These are phyloP conservation scores for Russula abietina DNA, from an alignment of 768 basidiomycete species.

Conservation along the genomic window DNA sequence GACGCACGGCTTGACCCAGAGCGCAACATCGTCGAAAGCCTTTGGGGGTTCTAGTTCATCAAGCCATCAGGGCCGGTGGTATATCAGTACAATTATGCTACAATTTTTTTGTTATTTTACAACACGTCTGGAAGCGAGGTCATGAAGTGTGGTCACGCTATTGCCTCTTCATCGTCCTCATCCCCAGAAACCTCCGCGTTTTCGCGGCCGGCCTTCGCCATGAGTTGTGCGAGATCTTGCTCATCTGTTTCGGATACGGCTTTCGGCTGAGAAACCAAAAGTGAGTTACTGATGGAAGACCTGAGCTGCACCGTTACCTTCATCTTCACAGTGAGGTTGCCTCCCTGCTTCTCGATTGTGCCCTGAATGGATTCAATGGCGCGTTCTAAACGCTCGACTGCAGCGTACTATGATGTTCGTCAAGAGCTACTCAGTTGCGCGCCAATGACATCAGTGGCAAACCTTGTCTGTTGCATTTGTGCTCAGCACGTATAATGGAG, in stretches of 20 bases:
- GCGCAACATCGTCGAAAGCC: conserved; percentile 34
- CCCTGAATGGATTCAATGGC: conserved; percentile 87
- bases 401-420: conserved; percentile 52
- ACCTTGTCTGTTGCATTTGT: conserved; percentile 97
- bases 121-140: background rate
- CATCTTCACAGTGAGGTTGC: conserved; percentile 91
- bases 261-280: conserved; percentile 62
- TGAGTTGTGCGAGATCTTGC: conserved; percentile 91
- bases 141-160: conserved; percentile 11
- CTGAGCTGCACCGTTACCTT: conserved; percentile 51
- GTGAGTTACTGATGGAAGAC: background rate
- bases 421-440: background rate
- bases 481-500: conserved; percentile 91
- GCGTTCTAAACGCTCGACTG: conserved; percentile 88
- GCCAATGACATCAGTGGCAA: conserved; percentile 19
- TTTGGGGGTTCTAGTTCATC: conserved; percentile 27
- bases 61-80: background rate
- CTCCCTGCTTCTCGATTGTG: conserved; percentile 80
- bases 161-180: conserved; percentile 61
- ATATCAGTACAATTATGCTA: conserved; percentile 13
- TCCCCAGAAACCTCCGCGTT: conserved; percentile 96
- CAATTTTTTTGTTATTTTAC: conserved; percentile 2
- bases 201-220: conserved; percentile 90
- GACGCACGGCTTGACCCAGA: conserved; percentile 33
- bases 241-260: conserved; percentile 97